Evolutionary conservation across 1,284 basidiomycete species (phyloP).

Genomic region (Naganishia cerealis): DNA sequence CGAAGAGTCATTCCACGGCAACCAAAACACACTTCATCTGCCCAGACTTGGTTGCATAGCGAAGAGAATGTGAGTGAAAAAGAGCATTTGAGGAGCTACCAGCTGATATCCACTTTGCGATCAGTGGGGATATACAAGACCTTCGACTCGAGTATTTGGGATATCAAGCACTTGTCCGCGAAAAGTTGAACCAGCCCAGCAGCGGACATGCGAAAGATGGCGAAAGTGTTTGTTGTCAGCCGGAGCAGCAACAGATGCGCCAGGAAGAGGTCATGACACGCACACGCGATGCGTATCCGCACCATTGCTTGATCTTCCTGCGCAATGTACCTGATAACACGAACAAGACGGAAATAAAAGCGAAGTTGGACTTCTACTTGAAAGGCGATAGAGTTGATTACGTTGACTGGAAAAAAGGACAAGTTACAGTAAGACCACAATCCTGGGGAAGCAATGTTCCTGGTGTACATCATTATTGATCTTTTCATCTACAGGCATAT

Average conservation of each 20-base stretch:
- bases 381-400: slow-evolving; percentile 32
- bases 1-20: not conserved
- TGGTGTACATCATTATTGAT: not conserved
- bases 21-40: not conserved
- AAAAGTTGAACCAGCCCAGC: not conserved
- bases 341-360: slow-evolving; percentile 35
- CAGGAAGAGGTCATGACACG: not conserved
- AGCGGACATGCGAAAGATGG: not conserved
- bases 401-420: slow-evolving; percentile 36
- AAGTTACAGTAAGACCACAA: slow-evolving; percentile 28
- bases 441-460: not conserved
- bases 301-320: slow-evolving; percentile 28
- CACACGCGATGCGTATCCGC: slow-evolving; percentile 21
- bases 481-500: slow-evolving; percentile 20
- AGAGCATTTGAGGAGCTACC: too few species aligned
- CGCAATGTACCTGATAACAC: slow-evolving; percentile 31
- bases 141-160: slow-evolving; percentile 14
- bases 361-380: slow-evolving; percentile 21
- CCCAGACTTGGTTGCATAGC: slow-evolving; percentile 4
- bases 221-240: not conserved
- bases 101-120: not conserved
- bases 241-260: not conserved
- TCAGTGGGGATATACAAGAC: slow-evolving; percentile 3
- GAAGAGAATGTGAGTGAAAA: slow-evolving; percentile 7
- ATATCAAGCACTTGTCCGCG: not conserved